phyloP scores from a whole-genome alignment of 345 rosid species.

The Eucalyptus cladocalyx region DNA sequence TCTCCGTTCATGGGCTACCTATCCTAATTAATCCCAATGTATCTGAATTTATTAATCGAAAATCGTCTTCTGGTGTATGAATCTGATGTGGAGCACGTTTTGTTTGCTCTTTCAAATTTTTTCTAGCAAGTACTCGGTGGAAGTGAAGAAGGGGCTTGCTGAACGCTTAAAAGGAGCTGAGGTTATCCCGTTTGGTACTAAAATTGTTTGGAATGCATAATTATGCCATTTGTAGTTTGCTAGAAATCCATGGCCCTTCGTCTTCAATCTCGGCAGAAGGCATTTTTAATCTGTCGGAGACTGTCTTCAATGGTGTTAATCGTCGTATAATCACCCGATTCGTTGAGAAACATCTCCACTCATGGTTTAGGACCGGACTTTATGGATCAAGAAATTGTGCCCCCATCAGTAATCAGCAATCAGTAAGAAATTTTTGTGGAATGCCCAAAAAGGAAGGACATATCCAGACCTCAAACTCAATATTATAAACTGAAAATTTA shows the following conservation, averaged over 20 bases:
- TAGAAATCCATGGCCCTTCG: not conserved
- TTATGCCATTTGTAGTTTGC: not conserved
- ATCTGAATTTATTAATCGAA: not conserved
- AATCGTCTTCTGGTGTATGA: not conserved
- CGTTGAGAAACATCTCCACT: not conserved
- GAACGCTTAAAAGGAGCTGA: not conserved
- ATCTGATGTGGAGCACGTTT: not conserved
- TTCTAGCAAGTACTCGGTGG: accelerated
- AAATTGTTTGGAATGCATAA: not conserved
- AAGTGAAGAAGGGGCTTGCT: not conserved
- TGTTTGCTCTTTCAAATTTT: not conserved
- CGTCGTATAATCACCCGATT: not conserved
- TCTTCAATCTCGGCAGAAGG: no score
- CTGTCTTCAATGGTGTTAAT: not conserved
- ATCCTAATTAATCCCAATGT: not conserved
- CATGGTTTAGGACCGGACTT: no score
- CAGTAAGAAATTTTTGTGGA: no score
- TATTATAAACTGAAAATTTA: not conserved
- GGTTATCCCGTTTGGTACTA: not conserved
- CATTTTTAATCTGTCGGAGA: not conserved
- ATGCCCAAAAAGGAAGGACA: not conserved
- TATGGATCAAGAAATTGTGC: no score
- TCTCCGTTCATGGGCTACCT: accelerated
- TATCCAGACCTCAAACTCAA: not conserved
- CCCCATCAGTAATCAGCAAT: no score